Evolutionary conservation across 2,329 filamentous ascomycete species (phyloP), one percentile per base, ranked within the genome.

Genomic region (Sordariomycetes sp.): DNA sequence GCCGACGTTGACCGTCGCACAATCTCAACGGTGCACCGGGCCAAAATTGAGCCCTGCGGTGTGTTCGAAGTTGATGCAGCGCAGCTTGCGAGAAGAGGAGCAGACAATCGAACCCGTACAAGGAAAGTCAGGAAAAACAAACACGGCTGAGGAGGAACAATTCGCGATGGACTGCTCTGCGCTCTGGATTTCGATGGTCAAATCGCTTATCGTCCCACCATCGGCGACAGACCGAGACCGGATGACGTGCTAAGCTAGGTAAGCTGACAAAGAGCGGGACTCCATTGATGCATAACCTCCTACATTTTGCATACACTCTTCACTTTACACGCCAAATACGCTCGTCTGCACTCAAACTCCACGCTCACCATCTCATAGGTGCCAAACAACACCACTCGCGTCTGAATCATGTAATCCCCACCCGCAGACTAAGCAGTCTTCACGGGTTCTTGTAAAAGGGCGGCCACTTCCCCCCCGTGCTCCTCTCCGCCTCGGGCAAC

Each of bases 401-500:
- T n/a, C n/a, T n/a, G n/a, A n/a, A n/a, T n/a, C n/a, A n/a, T n/a
- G n/a, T n/a, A n/a, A n/a, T n/a, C n/a, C n/a, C n/a, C 21, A 24
- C 21, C 21, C 21, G 8, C 21, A 8, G 8, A 8, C n/a, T n/a
- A 24, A n/a, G 8, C 21, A 8, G 21, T n/a, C 21, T 24, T 27
- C 25, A 27, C 6, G 25, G 25, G 16, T 27, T 27, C 11, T 6
- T 15, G 12, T 27, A 27, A 15, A 27, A 27, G n/a, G 25, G 25
- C 25, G 25, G 25, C 11, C n/a, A 6, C 11, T 6, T 6, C 25
- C 16, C 16, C 7, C 12, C 25, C 25, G 6, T 6, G 11, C 6
- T 27, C 12, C 6, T 12, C 6, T 15, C 12, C 25, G 25, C 12
- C n/a, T n/a, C 12, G 16, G 11, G 32, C 31, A 62, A 17, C 24